Percentiles rank a stretch among this genome's conserved stretches.
phyloP scores from a whole-genome alignment of 345 rosid genomes.

The Gossypium raimondii region DNA sequence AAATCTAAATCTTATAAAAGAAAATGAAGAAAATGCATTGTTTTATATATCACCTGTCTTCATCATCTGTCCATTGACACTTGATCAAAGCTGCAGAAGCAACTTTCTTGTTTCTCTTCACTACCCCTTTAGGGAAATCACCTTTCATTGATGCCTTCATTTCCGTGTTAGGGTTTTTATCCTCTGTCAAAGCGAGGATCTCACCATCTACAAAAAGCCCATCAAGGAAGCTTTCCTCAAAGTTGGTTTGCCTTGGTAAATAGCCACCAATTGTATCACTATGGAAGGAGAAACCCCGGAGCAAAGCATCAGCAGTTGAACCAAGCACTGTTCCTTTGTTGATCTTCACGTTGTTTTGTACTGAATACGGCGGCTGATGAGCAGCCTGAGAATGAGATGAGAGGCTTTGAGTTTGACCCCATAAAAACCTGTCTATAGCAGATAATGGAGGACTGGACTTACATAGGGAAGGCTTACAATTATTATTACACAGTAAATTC shows the following conservation, averaged over 20 bases:
- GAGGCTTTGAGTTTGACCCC: slow-evolving; percentile 42
- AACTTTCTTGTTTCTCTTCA: slow-evolving; percentile 43
- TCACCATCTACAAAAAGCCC: slow-evolving; percentile 26
- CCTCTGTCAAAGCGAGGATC: slow-evolving; percentile 9
- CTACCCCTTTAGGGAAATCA: slow-evolving; percentile 16
- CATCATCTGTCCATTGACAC: slow-evolving; percentile 93
- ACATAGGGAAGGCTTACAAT: slow-evolving; percentile 11
- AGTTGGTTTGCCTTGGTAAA: slow-evolving; percentile 17
- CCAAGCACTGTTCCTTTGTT: slow-evolving; percentile 15
- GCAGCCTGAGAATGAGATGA: slow-evolving; percentile 15
- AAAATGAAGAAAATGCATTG: background rate
- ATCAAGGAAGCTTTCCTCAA: slow-evolving; percentile 36
- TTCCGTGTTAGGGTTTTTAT: slow-evolving; percentile 27
- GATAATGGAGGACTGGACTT: slow-evolving; percentile 60
- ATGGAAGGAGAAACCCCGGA: slow-evolving; percentile 17
- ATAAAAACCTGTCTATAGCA: slow-evolving; percentile 73
- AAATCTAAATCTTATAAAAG: background rate
- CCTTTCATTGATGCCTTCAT: slow-evolving; percentile 20
- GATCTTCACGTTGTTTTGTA: slow-evolving; percentile 18
- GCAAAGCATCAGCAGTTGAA: slow-evolving; percentile 16
- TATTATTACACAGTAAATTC: slow-evolving; percentile 13
- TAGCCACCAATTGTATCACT: slow-evolving; percentile 22
- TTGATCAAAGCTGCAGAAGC: slow-evolving; percentile 54
- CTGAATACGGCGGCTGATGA: slow-evolving; percentile 20
- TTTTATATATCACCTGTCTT: slow-evolving; percentile 60